Conservation (phyloP, 139 green algal species). For the Chlamydomonas sp. region DNA sequence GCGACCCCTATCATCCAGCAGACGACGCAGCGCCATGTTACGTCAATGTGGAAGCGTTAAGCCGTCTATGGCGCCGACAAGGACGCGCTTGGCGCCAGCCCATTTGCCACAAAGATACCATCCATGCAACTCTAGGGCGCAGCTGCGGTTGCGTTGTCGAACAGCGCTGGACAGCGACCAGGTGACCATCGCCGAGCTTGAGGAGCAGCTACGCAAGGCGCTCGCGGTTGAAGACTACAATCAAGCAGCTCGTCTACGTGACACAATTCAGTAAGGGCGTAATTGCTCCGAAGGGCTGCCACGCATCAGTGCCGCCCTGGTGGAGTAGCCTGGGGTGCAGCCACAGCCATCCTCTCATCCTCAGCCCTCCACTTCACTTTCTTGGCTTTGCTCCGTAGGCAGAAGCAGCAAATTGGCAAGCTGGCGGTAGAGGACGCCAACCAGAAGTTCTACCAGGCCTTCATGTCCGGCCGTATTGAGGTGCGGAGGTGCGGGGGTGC, state of each 20-base stretch:
- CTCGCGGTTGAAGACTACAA: slow-evolving; percentile 49
- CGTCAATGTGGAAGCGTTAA: too few species aligned
- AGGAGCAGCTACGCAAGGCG: neutral
- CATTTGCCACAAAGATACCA: too few species aligned
- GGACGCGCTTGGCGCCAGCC: too few species aligned
- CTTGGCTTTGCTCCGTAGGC: slow-evolving; percentile 33
- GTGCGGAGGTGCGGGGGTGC: slow-evolving; percentile 8
- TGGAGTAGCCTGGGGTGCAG: neutral
- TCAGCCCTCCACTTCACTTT: neutral
- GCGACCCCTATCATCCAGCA: too few species aligned
- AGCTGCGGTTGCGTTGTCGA: neutral
- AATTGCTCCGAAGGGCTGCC: neutral
- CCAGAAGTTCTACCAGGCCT: slow-evolving; percentile 81
- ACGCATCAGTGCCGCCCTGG: neutral
- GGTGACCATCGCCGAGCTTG: slow-evolving; percentile 5
- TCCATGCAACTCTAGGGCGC: too few species aligned
- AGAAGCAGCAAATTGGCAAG: slow-evolving; percentile 57
- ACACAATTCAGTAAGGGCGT: slow-evolving; percentile 49
- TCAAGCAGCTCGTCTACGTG: slow-evolving; percentile 45
- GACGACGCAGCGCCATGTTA: too few species aligned
- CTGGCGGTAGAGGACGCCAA: slow-evolving; percentile 87
- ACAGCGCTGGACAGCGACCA: neutral
- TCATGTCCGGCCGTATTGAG: slow-evolving; percentile 68
- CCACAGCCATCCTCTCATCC: neutral
- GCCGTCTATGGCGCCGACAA: too few species aligned